Conservation (phyloP, 2,329 filamentous ascomycete genomes). For the Coleophoma eucalyptorum region DNA sequence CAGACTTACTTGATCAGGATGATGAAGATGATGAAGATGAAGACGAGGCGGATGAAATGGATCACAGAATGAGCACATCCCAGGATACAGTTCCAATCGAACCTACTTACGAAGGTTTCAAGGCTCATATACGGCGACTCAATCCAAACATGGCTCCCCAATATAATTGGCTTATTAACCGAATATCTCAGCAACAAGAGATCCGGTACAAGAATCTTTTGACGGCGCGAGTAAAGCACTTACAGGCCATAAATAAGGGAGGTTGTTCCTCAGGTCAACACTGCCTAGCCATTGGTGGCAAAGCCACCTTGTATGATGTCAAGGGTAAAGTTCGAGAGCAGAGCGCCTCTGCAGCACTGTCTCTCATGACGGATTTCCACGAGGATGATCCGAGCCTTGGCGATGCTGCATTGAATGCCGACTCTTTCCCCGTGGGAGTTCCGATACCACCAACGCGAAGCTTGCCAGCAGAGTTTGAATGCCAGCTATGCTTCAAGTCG, state of each 20-base stretch:
- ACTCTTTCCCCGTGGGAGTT: constrained; percentile 77
- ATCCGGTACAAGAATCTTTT: constrained; percentile 76
- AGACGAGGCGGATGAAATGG: constrained; percentile 57
- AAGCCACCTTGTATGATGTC: constrained; percentile 56
- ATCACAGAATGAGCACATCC: constrained; percentile 57
- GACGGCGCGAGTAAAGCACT: constrained; percentile 66
- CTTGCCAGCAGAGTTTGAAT: constrained; percentile 86
- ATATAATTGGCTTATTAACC: constrained; percentile 65
- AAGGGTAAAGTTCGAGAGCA: constrained; percentile 60
- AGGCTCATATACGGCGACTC: constrained; percentile 65
- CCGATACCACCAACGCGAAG: constrained; percentile 74
- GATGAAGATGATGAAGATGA: constrained; percentile 55
- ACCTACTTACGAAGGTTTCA: constrained; percentile 74
- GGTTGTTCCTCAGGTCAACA: constrained; percentile 58
- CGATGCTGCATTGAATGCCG: constrained; percentile 66
- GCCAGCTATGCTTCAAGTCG: constrained; percentile 77
- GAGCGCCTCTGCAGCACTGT: constrained; percentile 47
- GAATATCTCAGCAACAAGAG: constrained; percentile 78
- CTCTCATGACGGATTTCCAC: constrained; percentile 51
- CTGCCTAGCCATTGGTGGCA: constrained; percentile 67
- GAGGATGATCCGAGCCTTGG: constrained; percentile 65
- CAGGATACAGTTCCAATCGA: constrained; percentile 63
- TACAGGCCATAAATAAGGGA: constrained; percentile 49
- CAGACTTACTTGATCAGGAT: constrained; percentile 23
- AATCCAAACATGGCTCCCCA: constrained; percentile 67